phyloP scores from a whole-genome alignment of 148 eudicot genomes.

The Pouteria glomerata region DNA sequence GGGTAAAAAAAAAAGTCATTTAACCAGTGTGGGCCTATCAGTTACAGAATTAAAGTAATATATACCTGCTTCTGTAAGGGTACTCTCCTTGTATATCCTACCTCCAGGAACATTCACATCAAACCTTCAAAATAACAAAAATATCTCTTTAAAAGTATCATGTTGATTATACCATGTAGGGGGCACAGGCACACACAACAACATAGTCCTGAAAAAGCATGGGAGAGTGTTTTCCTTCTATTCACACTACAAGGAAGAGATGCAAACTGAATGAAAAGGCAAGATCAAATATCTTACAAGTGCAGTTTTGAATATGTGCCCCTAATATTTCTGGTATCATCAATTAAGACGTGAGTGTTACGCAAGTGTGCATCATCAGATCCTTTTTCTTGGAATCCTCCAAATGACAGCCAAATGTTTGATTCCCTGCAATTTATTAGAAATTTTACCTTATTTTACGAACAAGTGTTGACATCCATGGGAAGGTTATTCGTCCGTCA shows the following conservation, averaged over 20 bases:
- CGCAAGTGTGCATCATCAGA: slow-evolving; percentile 77
- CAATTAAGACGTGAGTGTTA: slow-evolving; percentile 83
- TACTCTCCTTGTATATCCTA: slow-evolving; percentile 82
- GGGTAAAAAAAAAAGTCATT: not conserved
- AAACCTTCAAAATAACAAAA: slow-evolving; percentile 49
- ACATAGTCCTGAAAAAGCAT: not conserved
- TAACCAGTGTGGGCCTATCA: not conserved
- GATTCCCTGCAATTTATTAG: slow-evolving; percentile 57
- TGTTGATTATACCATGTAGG: not conserved
- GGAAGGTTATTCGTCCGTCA: not conserved
- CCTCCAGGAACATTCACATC: slow-evolving; percentile 98
- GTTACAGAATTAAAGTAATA: not conserved
- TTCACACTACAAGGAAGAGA: not conserved
- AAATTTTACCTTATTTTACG: slow-evolving; percentile 1
- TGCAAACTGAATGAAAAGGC: slow-evolving; percentile 4
- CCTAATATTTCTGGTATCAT: slow-evolving; percentile 66
- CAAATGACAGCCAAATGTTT: slow-evolving; percentile 85
- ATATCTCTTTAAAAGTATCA: not conserved
- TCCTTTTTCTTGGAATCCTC: slow-evolving; percentile 91
- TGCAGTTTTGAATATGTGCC: slow-evolving; percentile 78
- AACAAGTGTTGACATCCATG: not conserved
- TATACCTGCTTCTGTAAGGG: slow-evolving; percentile 87
- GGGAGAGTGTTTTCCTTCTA: not conserved
- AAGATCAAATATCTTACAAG: slow-evolving; percentile 47
- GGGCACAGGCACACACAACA: not conserved